Evolutionary conservation across 148 eudicot genomes (phyloP).

Genomic region (Chenopodium quinoa): DNA sequence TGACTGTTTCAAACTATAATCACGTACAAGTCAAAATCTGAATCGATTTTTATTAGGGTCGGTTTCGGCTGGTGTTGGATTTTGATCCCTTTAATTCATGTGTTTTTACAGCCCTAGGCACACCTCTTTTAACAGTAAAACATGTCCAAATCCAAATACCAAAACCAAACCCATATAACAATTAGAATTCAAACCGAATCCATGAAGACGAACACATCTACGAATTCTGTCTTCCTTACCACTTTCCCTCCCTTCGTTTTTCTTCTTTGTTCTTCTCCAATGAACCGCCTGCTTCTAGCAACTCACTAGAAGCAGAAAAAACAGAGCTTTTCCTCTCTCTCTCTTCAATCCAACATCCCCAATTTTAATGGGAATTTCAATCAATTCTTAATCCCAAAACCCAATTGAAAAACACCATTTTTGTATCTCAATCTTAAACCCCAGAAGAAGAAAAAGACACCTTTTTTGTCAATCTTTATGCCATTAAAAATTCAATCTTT

Average conservation of each 20-base stretch:
- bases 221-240: neutral
- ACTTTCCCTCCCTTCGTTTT: neutral
- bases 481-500: constrained; percentile 5
- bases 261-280: neutral
- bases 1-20: too few species aligned
- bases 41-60: too few species aligned
- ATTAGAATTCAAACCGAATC: neutral
- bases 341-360: neutral
- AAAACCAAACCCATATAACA: neutral
- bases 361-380: neutral
- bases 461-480: neutral
- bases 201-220: neutral
- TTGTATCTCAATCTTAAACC: too few species aligned
- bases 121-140: neutral
- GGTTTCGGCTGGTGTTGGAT: too few species aligned
- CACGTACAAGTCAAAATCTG: too few species aligned
- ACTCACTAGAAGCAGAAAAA: neutral
- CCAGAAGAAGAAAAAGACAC: too few species aligned
- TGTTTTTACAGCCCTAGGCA: too few species aligned
- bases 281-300: neutral
- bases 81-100: too few species aligned
- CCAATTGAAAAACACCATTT: neutral
- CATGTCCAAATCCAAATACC: neutral
- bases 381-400: neutral
- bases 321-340: neutral